Evolutionary conservation across 2,329 filamentous ascomycete species (phyloP), one percentile per base, ranked within the genome.

Genomic region (Arachnomyces sp.): DNA sequence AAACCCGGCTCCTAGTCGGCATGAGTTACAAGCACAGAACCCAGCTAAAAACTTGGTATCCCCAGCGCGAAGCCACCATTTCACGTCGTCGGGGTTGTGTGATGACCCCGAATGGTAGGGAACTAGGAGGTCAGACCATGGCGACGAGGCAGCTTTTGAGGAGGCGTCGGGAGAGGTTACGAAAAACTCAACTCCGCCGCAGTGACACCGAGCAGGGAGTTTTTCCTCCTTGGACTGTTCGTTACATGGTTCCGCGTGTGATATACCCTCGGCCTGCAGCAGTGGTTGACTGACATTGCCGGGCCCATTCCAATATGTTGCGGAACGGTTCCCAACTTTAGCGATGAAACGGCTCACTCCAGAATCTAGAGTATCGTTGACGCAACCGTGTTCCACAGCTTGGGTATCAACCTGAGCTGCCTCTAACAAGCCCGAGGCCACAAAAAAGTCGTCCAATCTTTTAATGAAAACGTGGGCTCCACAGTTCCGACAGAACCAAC

Each of bases 11-110:
- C 63, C 59, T 3, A 78, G 62, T 4, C 80, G 75, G 54, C 82
- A 86, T 2, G 76, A 75, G 4, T 61, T 67, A 56, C 82, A 86
- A 1, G 71, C 67, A 51, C 80, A 84, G 6, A 73, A 69, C 1
- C 77, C 76, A 2, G 77, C 74, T 2, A 79, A 61, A 54, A 78
- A 84, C 44, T 68, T 75, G 4, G 60, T 69, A 7, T 63, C 43
- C 5, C 42, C 48, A 5, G 59, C 58, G 12, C 68, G 62, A n/a
- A 82, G 63, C 70, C 75, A 82, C 78, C 77, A 83, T 48, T 77
- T 76, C 3, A 68, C 58, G 46, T 74, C 62, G 3, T 63, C 48
- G 0, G 67, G 61, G 43, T 78, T 80, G 13, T 52, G 52, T 2
- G 52, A 50, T 17, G 57, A 57, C n/a, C 45, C 41, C 7, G 59